A percentile compares a stretch with the other conserved stretches of the same genome.
These are phyloP conservation scores for Hypholoma sublateritium DNA, from an alignment of 768 basidiomycete species.

Conservation along the genomic window DNA sequence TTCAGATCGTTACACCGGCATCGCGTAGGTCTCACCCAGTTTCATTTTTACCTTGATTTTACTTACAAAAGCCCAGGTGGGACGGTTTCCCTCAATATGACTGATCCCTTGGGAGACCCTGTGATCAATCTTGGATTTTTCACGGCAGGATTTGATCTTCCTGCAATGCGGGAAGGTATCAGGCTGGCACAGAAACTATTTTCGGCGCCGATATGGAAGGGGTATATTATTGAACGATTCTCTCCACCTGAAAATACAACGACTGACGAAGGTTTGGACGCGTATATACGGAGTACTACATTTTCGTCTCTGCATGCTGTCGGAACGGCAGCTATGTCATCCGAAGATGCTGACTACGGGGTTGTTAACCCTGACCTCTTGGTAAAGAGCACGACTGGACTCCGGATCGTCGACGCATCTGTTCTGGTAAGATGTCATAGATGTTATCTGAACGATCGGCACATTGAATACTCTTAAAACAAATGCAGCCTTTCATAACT, in stretches of 20 bases:
- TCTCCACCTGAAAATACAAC: conserved; percentile 6
- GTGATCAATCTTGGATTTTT: conserved; percentile 11
- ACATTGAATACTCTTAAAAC: background rate
- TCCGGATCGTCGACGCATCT: conserved; percentile 35
- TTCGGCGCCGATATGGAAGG: conserved; percentile 15
- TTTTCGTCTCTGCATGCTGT: conserved; percentile 27
- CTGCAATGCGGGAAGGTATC: conserved; percentile 17
- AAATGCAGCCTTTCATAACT: conserved; percentile 4
- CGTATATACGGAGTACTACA: conserved; percentile 16
- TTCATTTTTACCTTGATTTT: background rate
- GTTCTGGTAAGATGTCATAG: conserved; percentile 23
- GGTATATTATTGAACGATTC: conserved; percentile 15
- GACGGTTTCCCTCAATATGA: background rate
- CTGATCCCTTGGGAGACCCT: conserved; percentile 2
- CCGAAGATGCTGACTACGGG: conserved; percentile 20
- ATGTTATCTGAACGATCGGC: background rate
- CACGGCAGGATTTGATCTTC: conserved; percentile 7
- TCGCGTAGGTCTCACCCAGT: background rate
- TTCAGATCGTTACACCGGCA: conserved; percentile 3
- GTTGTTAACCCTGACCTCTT: conserved; percentile 32
- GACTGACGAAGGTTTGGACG: conserved; percentile 21
- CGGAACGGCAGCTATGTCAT: conserved; percentile 28
- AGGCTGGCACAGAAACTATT: conserved; percentile 10
- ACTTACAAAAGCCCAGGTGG: background rate
- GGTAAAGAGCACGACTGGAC: conserved; percentile 26